Evolutionary conservation across 2,329 filamentous ascomycete species (phyloP).

Genomic region (Clarireedia monteithiana): DNA sequence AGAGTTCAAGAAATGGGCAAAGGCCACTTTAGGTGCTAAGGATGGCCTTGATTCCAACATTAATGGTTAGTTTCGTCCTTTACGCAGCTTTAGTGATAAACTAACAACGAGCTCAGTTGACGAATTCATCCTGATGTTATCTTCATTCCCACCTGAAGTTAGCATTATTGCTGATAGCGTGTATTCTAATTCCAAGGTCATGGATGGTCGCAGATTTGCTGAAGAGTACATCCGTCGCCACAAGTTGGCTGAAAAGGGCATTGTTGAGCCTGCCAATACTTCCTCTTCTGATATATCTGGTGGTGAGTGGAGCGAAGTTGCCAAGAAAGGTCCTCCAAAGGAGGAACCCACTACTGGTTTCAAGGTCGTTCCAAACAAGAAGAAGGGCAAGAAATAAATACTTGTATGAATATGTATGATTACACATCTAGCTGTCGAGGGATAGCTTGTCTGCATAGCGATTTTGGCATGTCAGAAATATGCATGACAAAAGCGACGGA

Average conservation of each 20-base stretch:
- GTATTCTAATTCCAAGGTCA: slow-evolving; percentile 77
- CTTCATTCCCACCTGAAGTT: slow-evolving; percentile 67
- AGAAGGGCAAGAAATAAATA: slow-evolving; percentile 73
- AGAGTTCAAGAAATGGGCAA: slow-evolving; percentile 91
- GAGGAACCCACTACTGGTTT: slow-evolving; percentile 48
- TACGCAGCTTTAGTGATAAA: neutral
- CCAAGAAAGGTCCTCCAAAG: slow-evolving; percentile 70
- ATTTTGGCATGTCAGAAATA: slow-evolving; percentile 10
- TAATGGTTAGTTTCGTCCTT: slow-evolving; percentile 44
- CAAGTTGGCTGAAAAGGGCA: slow-evolving; percentile 86
- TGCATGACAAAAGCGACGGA: neutral
- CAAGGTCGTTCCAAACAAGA: slow-evolving; percentile 85
- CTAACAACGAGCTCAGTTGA: slow-evolving; percentile 42
- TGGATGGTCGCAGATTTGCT: slow-evolving; percentile 88
- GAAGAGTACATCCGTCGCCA: slow-evolving; percentile 92
- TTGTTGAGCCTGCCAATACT: slow-evolving; percentile 59
- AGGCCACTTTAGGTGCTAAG: slow-evolving; percentile 55
- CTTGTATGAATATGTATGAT: slow-evolving; percentile 22
- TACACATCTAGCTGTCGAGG: slow-evolving; percentile 13
- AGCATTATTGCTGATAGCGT: slow-evolving; percentile 85
- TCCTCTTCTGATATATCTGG: slow-evolving; percentile 46
- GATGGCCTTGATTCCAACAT: slow-evolving; percentile 64
- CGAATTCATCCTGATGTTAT: slow-evolving; percentile 68
- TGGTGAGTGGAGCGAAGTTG: slow-evolving; percentile 92
- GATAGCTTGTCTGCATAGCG: slow-evolving; percentile 17